Evolutionary conservation across 345 rosid species (phyloP).

Genomic region (Pistacia integerrima): DNA sequence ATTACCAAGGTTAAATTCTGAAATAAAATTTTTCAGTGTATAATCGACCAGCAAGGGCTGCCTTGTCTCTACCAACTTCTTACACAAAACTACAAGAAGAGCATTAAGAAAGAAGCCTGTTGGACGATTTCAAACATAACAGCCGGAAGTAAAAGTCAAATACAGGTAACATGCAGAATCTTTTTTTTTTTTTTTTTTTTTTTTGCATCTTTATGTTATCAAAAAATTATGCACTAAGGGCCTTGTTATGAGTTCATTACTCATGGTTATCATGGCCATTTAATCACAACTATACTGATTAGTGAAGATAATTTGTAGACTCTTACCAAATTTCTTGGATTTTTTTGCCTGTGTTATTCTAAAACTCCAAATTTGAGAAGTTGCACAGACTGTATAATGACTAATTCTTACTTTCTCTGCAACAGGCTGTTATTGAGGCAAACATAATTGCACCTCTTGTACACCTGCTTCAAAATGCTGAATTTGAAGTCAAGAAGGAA

Average conservation of each 20-base stretch:
- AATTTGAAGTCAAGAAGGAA: slow-evolving; percentile 46
- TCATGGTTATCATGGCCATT: no score
- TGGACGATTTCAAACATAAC: slow-evolving; percentile 42
- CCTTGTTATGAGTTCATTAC: no score
- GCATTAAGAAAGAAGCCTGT: slow-evolving; percentile 22
- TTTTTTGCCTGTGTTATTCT: no score
- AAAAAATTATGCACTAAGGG: no score
- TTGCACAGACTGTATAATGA: no score
- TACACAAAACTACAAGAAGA: slow-evolving; percentile 29
- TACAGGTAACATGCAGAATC: slow-evolving; percentile 27
- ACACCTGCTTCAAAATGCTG: slow-evolving; percentile 41
- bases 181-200: no score
- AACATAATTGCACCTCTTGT: slow-evolving; percentile 39
- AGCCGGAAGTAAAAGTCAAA: slow-evolving; percentile 30
- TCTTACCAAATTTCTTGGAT: no score
- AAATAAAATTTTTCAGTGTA: slow-evolving; percentile 19
- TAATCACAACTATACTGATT: no score
- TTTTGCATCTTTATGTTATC: no score
- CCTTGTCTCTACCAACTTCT: slow-evolving; percentile 35
- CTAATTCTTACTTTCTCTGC: background rate
- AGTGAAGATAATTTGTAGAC: no score
- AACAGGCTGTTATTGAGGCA: slow-evolving; percentile 45
- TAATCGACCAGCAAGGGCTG: slow-evolving; percentile 31
- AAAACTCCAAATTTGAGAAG: no score
- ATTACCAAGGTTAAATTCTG: no score